Evolutionary conservation across 805 yeast species (phyloP), one percentile per base, ranked within the genome.

Genomic region (Yamadazyma takamatsuzukensis): DNA sequence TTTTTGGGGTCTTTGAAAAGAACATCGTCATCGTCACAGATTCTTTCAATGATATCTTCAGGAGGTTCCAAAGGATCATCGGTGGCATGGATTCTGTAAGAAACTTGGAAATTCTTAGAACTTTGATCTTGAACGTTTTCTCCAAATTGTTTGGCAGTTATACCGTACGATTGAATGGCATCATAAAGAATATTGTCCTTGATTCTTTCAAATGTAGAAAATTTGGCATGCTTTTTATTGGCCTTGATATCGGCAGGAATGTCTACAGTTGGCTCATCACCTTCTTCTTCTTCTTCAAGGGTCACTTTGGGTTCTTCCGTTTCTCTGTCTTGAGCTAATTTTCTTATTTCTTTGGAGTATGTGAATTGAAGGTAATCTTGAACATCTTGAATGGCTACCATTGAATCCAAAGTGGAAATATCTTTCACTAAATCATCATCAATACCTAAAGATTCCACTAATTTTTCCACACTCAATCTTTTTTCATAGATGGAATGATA

Each of bases 361-460:
- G 72, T 67, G 61, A 89, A 93, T 45, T 79, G 81, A 34, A 93
- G 54, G 54, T 82, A 89, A 41, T 89, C 96, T 47, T 80, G 78
- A 21, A 87, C 64, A 61, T 93, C 98, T 57, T 90, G 97, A 34
- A 82, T 71, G 39, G 86, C 95, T 4, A 83, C 82, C 56, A 86
- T 74, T 4, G 81, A 65, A 27, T 70, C 73, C 16, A 87, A 78
- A 12, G 64, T 56, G 16, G 56, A 68, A 29, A 83, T 68, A 37
- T 73, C 74, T 32, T 76, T 82, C 14, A 76, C 60, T 31, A 64
- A 49, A 16, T 73, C 64, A 53, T 85, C 95, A 30, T 71, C 72
- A 8, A 72, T 54, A n/a, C 64, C 62, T 37, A 87, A 56, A 11
- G 73, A 59, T 15, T 71, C 63, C 29, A 74, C 73, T 34, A 84